These are phyloP conservation scores for Orbilia javanica DNA, from an alignment of 2,329 filamentous ascomycete genomes.

Conservation along the genomic window DNA sequence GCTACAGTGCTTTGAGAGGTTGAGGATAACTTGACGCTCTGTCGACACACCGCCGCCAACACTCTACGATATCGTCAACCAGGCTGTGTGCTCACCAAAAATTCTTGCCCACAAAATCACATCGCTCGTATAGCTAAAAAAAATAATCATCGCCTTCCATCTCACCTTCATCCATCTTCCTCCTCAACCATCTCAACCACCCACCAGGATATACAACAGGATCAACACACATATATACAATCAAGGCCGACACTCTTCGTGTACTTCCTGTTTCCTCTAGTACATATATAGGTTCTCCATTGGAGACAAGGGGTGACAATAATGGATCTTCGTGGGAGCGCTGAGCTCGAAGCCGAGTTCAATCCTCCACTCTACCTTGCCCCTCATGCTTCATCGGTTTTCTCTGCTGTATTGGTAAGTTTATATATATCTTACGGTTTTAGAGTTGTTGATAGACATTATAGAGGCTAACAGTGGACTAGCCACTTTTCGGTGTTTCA, in stretches of 20 bases:
- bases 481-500: conserved; percentile 55
- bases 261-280: neutral
- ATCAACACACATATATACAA: conserved; percentile 35
- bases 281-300: conserved; percentile 10
- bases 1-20: neutral
- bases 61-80: conserved; percentile 4
- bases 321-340: conserved; percentile 20
- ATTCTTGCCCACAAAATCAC: neutral
- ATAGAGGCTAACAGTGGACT: neutral
- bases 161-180: neutral
- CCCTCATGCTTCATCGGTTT: conserved; percentile 49
- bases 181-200: neutral
- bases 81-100: conserved; percentile 10
- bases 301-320: conserved; percentile 11
- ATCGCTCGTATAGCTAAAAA: neutral
- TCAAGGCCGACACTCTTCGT: neutral
- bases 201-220: conserved; percentile 11
- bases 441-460: neutral
- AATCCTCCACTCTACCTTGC: conserved; percentile 45
- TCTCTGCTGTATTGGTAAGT: conserved; percentile 56
- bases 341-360: conserved; percentile 11
- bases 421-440: neutral
- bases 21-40: conserved; percentile 19
- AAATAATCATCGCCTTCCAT: conserved; percentile 1
- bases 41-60: conserved; percentile 31